Evolutionary conservation across 345 rosid species (phyloP).

Genomic region (Corchorus capsularis): DNA sequence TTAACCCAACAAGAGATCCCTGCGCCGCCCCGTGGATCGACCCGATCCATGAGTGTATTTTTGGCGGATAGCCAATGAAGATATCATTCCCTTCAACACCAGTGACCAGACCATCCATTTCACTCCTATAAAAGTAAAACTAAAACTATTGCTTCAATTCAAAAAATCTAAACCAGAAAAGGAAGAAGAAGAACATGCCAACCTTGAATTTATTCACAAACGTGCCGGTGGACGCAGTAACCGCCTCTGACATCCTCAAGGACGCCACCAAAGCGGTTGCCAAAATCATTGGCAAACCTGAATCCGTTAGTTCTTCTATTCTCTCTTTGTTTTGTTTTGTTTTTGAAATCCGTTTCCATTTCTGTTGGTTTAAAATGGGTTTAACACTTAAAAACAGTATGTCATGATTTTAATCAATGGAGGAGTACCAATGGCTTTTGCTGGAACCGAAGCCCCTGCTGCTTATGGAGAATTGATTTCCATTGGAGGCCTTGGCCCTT

Average conservation of each 20-base stretch:
- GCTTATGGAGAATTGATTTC: slow-evolving; percentile 91
- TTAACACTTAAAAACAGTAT: slow-evolving; percentile 43
- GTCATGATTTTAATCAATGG: slow-evolving; percentile 88
- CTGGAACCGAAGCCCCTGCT: slow-evolving; percentile 86
- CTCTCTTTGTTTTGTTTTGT: background rate
- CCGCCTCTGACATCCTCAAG: slow-evolving; percentile 80
- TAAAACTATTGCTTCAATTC: too few species aligned
- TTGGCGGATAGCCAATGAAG: too few species aligned
- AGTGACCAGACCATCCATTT: too few species aligned
- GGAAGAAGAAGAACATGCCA: slow-evolving; percentile 55
- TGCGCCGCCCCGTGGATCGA: too few species aligned
- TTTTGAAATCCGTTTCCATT: background rate
- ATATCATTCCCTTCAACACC: too few species aligned
- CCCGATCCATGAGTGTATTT: too few species aligned
- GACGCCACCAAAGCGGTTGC: slow-evolving; percentile 89
- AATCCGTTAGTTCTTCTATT: slow-evolving; percentile 54
- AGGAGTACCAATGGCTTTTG: slow-evolving; percentile 88
- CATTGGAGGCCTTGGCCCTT: slow-evolving; percentile 74
- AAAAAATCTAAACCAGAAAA: background rate
- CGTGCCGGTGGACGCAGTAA: slow-evolving; percentile 84
- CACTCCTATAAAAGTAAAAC: too few species aligned
- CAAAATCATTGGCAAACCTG: slow-evolving; percentile 92
- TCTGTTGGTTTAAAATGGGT: slow-evolving; percentile 8
- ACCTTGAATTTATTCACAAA: slow-evolving; percentile 82
- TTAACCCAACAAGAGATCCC: too few species aligned